phyloP scores from a whole-genome alignment of 768 basidiomycete genomes.

The Leccinellum rugosiceps region DNA sequence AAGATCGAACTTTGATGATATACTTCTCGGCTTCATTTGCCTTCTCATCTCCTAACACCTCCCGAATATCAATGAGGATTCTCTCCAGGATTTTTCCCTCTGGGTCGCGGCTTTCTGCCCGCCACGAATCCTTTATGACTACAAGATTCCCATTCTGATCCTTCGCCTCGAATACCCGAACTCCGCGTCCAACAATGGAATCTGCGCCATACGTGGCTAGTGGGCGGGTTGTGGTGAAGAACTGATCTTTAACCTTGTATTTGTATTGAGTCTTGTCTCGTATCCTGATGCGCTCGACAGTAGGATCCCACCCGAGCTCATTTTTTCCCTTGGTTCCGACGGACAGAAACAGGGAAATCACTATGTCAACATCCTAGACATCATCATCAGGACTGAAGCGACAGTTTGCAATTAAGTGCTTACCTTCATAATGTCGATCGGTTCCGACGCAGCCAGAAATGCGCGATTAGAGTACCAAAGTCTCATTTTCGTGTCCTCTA shows the following conservation, averaged over 20 bases:
- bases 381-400: neutral
- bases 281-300: neutral
- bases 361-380: neutral
- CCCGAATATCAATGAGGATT: neutral
- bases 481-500: constrained; percentile 9
- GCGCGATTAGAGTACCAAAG: constrained; percentile 22
- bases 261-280: neutral
- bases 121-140: constrained; percentile 10
- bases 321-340: neutral
- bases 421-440: neutral
- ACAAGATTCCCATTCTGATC: neutral
- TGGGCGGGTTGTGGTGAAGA: neutral
- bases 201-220: constrained; percentile 5
- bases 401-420: neutral
- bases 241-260: neutral
- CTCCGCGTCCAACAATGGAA: neutral
- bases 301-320: constrained; percentile 11
- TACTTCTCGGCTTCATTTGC: neutral
- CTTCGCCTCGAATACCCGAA: constrained; percentile 1
- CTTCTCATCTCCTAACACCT: neutral
- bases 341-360: neutral
- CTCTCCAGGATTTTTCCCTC: neutral
- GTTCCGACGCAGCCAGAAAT: neutral
- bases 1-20: neutral
- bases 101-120: neutral